Conservation (phyloP, 2,329 filamentous ascomycete genomes). For the Tetracladium maxilliforme region DNA sequence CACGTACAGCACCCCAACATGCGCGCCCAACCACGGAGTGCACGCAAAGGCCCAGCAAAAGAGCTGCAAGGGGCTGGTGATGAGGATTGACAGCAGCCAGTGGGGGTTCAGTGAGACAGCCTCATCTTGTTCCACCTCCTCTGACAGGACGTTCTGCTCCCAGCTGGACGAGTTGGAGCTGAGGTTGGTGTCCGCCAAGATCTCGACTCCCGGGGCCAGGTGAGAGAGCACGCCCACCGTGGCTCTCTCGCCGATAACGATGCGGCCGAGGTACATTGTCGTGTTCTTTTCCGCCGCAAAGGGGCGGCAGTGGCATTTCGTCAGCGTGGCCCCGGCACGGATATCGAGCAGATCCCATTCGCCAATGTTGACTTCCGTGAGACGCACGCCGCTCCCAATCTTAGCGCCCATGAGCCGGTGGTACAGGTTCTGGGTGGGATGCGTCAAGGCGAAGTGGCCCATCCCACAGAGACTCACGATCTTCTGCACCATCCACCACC, state of each 20-base stretch:
- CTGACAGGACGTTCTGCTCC: no score
- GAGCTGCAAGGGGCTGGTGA: no score
- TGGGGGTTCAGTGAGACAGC: conserved; percentile 31
- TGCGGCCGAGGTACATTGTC: conserved; percentile 37
- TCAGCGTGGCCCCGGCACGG: conserved; percentile 29
- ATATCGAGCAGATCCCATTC: conserved; percentile 42
- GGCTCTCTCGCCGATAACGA: conserved; percentile 29
- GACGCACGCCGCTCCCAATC: conserved; percentile 32
- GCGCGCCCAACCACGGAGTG: conserved; percentile 28
- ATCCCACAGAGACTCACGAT: conserved; percentile 31
- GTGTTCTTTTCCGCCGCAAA: conserved; percentile 42
- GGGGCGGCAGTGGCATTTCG: conserved; percentile 30
- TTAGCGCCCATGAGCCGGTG: conserved; percentile 35
- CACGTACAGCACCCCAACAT: conserved; percentile 27
- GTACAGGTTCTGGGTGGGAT: conserved; percentile 26
- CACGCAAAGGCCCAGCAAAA: no score
- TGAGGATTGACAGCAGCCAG: conserved; percentile 28
- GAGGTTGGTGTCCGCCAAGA: conserved; percentile 34
- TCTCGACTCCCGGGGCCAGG: conserved; percentile 30
- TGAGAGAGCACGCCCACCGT: conserved; percentile 31
- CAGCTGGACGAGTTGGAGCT: conserved; percentile 42
- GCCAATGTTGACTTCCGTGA: conserved; percentile 27
- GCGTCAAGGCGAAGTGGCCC: conserved; percentile 20
- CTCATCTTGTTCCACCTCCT: no score
- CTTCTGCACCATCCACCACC: conserved; percentile 45